These are phyloP conservation scores for Crucihimalaya himalaica DNA, from an alignment of 345 rosid species.

Conservation along the genomic window DNA sequence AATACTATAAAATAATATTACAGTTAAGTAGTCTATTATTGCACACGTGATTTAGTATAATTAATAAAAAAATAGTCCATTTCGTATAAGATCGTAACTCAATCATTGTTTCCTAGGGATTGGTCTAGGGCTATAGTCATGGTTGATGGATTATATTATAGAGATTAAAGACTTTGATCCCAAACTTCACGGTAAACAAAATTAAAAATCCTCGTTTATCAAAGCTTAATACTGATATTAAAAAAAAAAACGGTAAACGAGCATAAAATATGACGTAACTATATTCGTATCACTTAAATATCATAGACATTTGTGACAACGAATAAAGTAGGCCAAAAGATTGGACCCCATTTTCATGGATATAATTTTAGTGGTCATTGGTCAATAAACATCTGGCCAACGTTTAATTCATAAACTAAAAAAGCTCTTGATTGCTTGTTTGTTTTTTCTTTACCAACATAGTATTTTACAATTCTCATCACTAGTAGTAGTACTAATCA, in stretches of 20 bases:
- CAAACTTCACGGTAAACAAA: neutral
- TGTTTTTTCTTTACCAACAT: neutral
- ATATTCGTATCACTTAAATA: neutral
- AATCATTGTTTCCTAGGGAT: neutral
- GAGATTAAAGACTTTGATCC: no score
- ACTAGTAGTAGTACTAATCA: neutral
- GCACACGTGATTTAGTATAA: neutral
- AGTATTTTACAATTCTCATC: constrained; percentile 8
- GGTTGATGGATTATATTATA: no score
- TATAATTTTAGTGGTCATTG: constrained; percentile 28
- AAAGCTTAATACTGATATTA: no score
- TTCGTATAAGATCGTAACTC: neutral
- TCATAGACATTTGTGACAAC: neutral
- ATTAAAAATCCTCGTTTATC: no score
- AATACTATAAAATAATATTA: neutral
- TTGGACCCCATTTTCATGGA: constrained; percentile 23
- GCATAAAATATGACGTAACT: no score
- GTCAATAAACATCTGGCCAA: constrained; percentile 29
- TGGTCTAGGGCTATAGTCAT: no score
- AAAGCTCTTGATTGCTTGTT: neutral
- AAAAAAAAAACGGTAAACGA: no score
- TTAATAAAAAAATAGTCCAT: neutral
- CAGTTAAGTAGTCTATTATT: neutral
- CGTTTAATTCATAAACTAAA: neutral
- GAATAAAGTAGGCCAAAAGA: neutral